phyloP scores from a whole-genome alignment of 768 basidiomycete species.

The Megacollybia marginata region DNA sequence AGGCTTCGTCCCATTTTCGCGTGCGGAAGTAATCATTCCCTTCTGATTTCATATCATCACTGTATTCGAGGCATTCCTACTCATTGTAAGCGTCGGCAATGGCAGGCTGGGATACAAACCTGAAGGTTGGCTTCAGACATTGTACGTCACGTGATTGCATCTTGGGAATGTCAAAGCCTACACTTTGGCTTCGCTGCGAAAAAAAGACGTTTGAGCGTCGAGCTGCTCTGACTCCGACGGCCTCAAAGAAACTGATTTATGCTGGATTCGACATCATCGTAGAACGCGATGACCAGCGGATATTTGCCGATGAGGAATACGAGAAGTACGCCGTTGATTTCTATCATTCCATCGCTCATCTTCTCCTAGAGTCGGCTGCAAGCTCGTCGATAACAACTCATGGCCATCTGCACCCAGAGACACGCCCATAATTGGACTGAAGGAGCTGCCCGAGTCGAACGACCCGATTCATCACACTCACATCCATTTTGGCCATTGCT shows the following conservation, averaged over 20 bases:
- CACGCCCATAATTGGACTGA: constrained; percentile 87
- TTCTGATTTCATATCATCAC: constrained; percentile 55
- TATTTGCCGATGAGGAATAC: constrained; percentile 91
- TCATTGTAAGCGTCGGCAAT: no score
- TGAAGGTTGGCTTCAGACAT: no score
- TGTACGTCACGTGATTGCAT: background rate
- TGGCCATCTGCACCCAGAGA: constrained; percentile 78
- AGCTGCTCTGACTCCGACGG: constrained; percentile 88
- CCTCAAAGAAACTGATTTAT: constrained; percentile 80
- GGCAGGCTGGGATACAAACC: no score
- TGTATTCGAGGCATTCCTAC: background rate
- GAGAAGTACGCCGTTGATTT: constrained; percentile 59
- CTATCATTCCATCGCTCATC: background rate
- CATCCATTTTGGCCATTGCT: constrained; percentile 98
- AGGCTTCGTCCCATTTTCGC: constrained; percentile 61
- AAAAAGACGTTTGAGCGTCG: constrained; percentile 93
- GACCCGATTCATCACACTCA: constrained; percentile 88
- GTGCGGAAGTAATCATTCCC: constrained; percentile 72
- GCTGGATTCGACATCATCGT: constrained; percentile 87
- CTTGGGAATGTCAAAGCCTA: constrained; percentile 39
- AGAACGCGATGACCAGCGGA: constrained; percentile 89
- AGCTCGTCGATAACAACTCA: constrained; percentile 76
- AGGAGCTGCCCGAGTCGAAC: constrained; percentile 84
- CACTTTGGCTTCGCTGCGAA: constrained; percentile 95
- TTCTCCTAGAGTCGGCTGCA: constrained; percentile 73